Conservation (phyloP, 2,329 filamentous ascomycete genomes). For the Ramularia endophylla region DNA sequence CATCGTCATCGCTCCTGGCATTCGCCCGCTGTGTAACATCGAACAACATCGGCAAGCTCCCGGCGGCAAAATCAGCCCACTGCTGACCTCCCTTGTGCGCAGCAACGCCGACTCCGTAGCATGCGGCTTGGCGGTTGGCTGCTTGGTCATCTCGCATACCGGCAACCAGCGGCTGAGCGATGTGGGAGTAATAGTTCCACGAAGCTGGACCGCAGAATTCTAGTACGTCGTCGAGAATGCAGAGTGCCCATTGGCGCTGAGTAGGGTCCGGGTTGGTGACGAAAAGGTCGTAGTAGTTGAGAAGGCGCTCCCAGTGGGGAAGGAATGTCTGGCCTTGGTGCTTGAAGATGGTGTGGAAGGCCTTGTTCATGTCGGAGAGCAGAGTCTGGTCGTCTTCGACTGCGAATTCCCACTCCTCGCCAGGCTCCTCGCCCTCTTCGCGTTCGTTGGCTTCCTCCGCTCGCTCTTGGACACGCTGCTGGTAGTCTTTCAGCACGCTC, state of each 20-base stretch:
- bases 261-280: constrained; percentile 76
- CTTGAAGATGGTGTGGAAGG: constrained; percentile 98
- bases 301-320: constrained; percentile 77
- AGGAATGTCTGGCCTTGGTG: constrained; percentile 84
- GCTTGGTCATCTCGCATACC: constrained; percentile 82
- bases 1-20: constrained; percentile 82
- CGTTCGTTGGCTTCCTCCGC: constrained; percentile 77
- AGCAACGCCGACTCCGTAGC: constrained; percentile 92
- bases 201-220: constrained; percentile 92
- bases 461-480: constrained; percentile 74
- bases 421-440: constrained; percentile 69
- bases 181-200: constrained; percentile 78
- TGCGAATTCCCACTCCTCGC: constrained; percentile 78
- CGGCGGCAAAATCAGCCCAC: constrained; percentile 83
- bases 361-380: constrained; percentile 99
- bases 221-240: constrained; percentile 96
- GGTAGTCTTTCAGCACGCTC: constrained; percentile 87
- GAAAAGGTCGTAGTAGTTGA: constrained; percentile 80
- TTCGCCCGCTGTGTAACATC: constrained; percentile 75
- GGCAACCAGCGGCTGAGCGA: constrained; percentile 77
- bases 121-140: constrained; percentile 90
- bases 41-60: constrained; percentile 75
- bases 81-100: constrained; percentile 83
- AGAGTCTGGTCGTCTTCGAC: constrained; percentile 97
- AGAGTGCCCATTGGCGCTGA: constrained; percentile 97